Evolutionary conservation across 2,329 filamentous ascomycete species (phyloP), one percentile per base, ranked within the genome.

Genomic region (Arachnopeziza araneosa): DNA sequence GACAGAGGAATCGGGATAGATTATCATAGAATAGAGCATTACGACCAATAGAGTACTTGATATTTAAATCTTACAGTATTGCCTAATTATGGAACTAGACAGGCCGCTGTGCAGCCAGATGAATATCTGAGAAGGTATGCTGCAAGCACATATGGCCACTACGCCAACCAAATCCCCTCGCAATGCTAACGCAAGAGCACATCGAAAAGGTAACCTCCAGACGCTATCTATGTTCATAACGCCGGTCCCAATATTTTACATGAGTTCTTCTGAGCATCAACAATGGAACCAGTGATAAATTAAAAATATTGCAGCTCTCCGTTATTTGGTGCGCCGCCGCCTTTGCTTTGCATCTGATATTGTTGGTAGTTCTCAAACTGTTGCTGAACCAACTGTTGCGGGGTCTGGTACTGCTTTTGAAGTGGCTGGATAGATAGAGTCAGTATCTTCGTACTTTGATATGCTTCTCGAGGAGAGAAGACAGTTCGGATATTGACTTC

Each of bases 391-490:
- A 70, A 60, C 63, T 72, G 70, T 52, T 72, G 70, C 17, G 69
- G 70, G 6, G 65, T 70, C 53, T 72, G 70, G 59, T 71, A 69
- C 21, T 69, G 67, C 30, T 72, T 72, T 24, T 72, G 71, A 12
- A 72, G 57, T 1, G 70, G 70, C 36, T 44, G 36, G 17, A 14
- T 19, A 19, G 10, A 14, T 44, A 19, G 36, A 14, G 36, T 44
- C 17, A 44, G 36, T 44, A 44, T 44, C 36, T 19, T 44, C 36
- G 36, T 44, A 14, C 36, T 44, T 32, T 44, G 36, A 14, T 44
- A 19, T 44, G 17, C 17, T 44, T 19, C 17, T 14, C 2, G 12
- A 44, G 36, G 3, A 44, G 36, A 3, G 36, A 44, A 44, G 36
- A 44, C 36, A 44, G 17, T 44, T 44, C 12, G 17, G 17, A 19